Percentiles rank a stretch among this genome's conserved stretches.
Evolutionary conservation across 257 asterid species (phyloP).

Genomic region (Gentiana dahurica): DNA sequence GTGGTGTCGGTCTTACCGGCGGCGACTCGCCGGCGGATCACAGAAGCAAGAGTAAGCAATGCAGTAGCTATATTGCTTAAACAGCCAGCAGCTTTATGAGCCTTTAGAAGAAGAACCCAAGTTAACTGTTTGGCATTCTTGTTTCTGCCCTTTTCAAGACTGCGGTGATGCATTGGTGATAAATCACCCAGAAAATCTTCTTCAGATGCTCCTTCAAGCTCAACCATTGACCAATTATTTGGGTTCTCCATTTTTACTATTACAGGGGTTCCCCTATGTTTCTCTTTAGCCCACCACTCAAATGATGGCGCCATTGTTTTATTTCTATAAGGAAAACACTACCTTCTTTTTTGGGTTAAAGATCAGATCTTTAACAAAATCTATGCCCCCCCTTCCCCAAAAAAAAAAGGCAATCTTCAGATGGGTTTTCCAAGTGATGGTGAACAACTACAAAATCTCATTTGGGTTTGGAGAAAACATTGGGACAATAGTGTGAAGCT

Average conservation of each 20-base stretch:
- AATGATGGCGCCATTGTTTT: slow-evolving; percentile 53
- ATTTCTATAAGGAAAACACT: no score
- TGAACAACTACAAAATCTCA: slow-evolving; percentile 7
- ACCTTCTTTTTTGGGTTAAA: neutral
- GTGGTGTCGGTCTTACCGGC: slow-evolving; percentile 71
- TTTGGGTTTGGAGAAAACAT: slow-evolving; percentile 1
- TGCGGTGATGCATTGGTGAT: slow-evolving; percentile 9
- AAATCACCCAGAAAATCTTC: slow-evolving; percentile 51
- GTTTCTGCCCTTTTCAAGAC: slow-evolving; percentile 51
- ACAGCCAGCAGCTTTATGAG: slow-evolving; percentile 90
- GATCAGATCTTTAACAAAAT: slow-evolving; percentile 1
- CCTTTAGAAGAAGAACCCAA: slow-evolving; percentile 85
- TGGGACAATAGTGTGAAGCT: slow-evolving; percentile 13
- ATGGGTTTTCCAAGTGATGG: slow-evolving; percentile 1
- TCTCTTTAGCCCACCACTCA: slow-evolving; percentile 76
- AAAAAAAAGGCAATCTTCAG: neutral
- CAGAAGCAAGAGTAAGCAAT: slow-evolving; percentile 49
- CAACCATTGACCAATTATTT: slow-evolving; percentile 94
- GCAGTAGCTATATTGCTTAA: slow-evolving; percentile 75
- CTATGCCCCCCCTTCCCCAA: neutral
- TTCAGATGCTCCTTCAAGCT: slow-evolving; percentile 61
- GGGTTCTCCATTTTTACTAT: slow-evolving; percentile 95
- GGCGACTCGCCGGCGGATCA: slow-evolving; percentile 70
- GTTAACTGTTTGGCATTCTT: slow-evolving; percentile 93
- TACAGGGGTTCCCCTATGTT: slow-evolving; percentile 72